These are phyloP conservation scores for Colletotrichum sp. DNA, from an alignment of 2,329 filamentous ascomycete species.

Conservation along the genomic window DNA sequence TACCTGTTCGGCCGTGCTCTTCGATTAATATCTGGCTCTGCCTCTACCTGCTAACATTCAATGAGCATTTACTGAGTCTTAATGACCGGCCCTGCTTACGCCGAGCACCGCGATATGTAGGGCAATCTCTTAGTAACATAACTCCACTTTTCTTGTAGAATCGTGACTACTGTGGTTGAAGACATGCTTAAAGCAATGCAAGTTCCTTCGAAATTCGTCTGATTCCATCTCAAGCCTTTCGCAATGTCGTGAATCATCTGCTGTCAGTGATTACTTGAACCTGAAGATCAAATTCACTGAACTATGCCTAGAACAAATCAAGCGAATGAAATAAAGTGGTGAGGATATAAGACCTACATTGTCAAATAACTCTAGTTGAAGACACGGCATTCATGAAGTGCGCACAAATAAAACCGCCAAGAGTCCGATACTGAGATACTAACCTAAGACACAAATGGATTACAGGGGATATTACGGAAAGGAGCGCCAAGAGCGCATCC, in stretches of 20 bases:
- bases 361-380: rapidly evolving
- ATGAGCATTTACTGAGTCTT: not conserved
- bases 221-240: not conserved
- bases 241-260: too few species aligned
- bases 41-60: not conserved
- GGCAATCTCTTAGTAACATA: not conserved
- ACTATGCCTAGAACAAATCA: too few species aligned
- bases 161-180: not conserved
- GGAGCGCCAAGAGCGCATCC: not conserved
- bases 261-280: too few species aligned
- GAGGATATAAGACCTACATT: not conserved
- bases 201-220: rapidly evolving
- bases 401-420: too few species aligned
- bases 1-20: not conserved
- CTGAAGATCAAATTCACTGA: too few species aligned
- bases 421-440: too few species aligned
- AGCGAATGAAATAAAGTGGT: too few species aligned
- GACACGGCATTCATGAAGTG: too few species aligned
- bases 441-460: too few species aligned
- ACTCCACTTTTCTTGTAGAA: not conserved
- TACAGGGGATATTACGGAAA: not conserved
- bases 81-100: rapidly evolving
- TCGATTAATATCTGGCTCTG: not conserved
- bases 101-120: not conserved
- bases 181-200: not conserved